Evolutionary conservation across 495 filamentous ascomycete species (phyloP), one percentile per base, ranked within the genome.

Genomic region (Lepraria neglecta): DNA sequence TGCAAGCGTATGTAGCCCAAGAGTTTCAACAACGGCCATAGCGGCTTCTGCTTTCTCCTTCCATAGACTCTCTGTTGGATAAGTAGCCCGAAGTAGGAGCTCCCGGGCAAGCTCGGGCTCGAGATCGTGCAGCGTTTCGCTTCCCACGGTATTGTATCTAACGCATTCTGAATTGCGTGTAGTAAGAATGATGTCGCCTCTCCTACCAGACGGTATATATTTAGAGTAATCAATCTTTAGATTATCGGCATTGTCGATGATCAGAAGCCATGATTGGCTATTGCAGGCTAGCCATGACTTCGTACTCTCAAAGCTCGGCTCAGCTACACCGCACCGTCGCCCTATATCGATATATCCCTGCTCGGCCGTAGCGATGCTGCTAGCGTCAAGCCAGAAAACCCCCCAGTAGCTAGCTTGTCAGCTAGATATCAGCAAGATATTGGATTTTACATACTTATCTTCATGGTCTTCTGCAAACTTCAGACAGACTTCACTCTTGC

Each of bases 191-290:
- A 79, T 68, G 33, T 65, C 56, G n/a, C 76, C 76, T 11, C 62
- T 38, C 0, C 44, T 59, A 12, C 71, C 67, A 21, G 54, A 31
- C 4, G 77, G 76, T 45, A 80, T 68, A 58, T 68, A 74, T 27
- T 60, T 30, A 27, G 63, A 60, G 9, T 76, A 45, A 35, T 72
- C 67, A 10, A 75, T 56, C 0, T 67, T 54, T 11, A 66, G 68
- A 64, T 78, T 69, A 62, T 80, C 77, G 4, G 76, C 77, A 58
- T 80, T 78, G 62, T 78, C 77, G 30, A 80, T 66, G 45, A 80
- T 68, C 12, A 80, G 61, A 17, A 79, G 67, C 77, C 77, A 79
- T 10, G 64, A 65, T 4, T 69, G 46, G 30, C 61, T n/a, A 4
- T 45, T 58, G 31, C 64, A 67, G 10, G 74, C 68, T 10, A 77